Percentiles rank a stretch among this genome's conserved stretches.
These are phyloP conservation scores for Penicillium lividum DNA, from an alignment of 495 filamentous ascomycete genomes.

Conservation along the genomic window DNA sequence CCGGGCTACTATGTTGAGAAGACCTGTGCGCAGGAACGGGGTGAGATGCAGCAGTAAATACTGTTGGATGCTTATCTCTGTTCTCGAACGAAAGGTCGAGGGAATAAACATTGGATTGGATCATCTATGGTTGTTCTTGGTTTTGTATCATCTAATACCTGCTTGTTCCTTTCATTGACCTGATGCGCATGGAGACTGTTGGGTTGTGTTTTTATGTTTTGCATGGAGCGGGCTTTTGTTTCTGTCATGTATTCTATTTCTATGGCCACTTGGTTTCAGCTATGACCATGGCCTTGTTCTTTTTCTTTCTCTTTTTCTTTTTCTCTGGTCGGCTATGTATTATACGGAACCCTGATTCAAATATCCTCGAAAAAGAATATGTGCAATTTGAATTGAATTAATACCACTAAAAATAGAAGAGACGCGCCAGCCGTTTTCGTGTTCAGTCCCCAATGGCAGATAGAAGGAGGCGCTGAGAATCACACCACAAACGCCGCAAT, in stretches of 20 bases:
- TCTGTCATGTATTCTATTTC: slow-evolving; percentile 31
- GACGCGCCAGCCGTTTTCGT: slow-evolving; percentile 14
- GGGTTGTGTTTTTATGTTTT: slow-evolving; percentile 27
- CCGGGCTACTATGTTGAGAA: slow-evolving; percentile 84
- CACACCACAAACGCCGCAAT: slow-evolving; percentile 11
- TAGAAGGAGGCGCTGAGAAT: slow-evolving; percentile 1
- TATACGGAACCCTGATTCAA: slow-evolving; percentile 28
- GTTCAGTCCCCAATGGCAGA: slow-evolving; percentile 1
- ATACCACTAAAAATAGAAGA: slow-evolving; percentile 25
- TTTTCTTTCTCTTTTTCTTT: neutral
- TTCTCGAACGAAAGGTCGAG: neutral
- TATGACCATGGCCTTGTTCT: neutral
- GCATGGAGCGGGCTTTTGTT: slow-evolving; percentile 44
- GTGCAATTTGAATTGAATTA: slow-evolving; percentile 29
- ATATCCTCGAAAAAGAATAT: slow-evolving; percentile 20
- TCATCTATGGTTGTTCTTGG: neutral
- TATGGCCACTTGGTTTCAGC: neutral
- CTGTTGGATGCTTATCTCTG: neutral
- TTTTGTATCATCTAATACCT: neutral
- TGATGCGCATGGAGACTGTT: slow-evolving; percentile 3
- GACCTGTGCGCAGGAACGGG: slow-evolving; percentile 36
- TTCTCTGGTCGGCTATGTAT: slow-evolving; percentile 31
- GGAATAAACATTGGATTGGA: neutral
- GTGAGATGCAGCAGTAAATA: slow-evolving; percentile 24
- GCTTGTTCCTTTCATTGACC: neutral